Base-by-base conservation (phyloP, 2,329 filamentous ascomycete species). In the Colletotrichum cordylinicola region DNA sequence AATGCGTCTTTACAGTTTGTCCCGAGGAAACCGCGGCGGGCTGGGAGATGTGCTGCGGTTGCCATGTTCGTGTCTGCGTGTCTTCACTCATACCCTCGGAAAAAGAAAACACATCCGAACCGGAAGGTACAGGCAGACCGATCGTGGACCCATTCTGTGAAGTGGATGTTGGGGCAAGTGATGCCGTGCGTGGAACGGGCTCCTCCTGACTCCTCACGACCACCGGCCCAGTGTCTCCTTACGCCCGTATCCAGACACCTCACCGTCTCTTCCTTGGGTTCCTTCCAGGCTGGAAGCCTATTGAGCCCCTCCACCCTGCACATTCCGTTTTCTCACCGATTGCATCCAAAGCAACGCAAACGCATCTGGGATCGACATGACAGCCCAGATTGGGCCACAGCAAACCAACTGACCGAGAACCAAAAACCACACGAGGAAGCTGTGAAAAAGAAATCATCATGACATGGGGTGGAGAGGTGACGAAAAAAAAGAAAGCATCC, bases 251-350 rank as follows among this genome's bases (percentile, higher is more conserved):
- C 60, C 56, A 62, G 37, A 21, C n/a, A 52, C n/a, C 48, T 61
- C 33, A 60, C 48, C 37, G 74, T 52, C 37, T 62, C 27, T 27
- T 62, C 55, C n/a, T 21, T 52, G 43, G 43, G 43, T 52, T 52
- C 12, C 58, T 29, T 24, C 24, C 24, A 24, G 24, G 24, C 4
- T 37, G 21, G 60, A 27, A 21, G 43, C 43, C 43, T 52, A 52
- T 52, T 52, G n/a, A 52, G 18, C n/a, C 31, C 55, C 18, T 64
- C 55, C 16, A 18, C 64, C 62, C 35, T 29, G 24, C n/a, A 35
- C 56, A 33, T 58, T 24, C 65, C 56, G 65, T 75, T 75, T 68
- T 65, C 73, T 75, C 74, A 73, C 74, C 74, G 74, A 75, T 55
- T 74, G 70, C 74, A 65, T 62, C 55, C 43, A 24, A 67, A 37